phyloP scores from a whole-genome alignment of 2,329 filamentous ascomycete genomes.

The Xylariaceae sp. region DNA sequence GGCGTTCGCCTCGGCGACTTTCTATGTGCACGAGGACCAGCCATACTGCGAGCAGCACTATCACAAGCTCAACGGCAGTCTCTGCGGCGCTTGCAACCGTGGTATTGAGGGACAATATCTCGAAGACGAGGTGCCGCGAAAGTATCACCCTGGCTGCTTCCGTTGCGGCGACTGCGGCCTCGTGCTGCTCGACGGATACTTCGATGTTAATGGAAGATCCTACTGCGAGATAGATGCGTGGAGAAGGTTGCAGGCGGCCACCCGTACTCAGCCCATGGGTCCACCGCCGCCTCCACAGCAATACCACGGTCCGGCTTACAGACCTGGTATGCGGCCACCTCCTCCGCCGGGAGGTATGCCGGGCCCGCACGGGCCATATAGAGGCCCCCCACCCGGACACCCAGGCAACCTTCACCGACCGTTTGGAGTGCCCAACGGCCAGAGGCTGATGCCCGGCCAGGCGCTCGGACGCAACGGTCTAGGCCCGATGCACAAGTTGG shows the following conservation, averaged over 20 bases:
- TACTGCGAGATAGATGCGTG: conserved; percentile 88
- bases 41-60: conserved; percentile 93
- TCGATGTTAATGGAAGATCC: conserved; percentile 72
- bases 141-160: conserved; percentile 86
- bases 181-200: conserved; percentile 78
- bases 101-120: conserved; percentile 94
- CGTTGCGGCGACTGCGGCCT: conserved; percentile 72
- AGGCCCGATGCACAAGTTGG: conserved; percentile 45
- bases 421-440: conserved; percentile 33
- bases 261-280: conserved; percentile 30
- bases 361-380: conserved; percentile 24
- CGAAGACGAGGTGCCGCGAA: conserved; percentile 70
- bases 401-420: conserved; percentile 29
- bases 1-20: conserved; percentile 80
- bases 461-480: conserved; percentile 32
- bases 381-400: conserved; percentile 25
- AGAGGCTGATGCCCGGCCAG: conserved; percentile 35
- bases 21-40: conserved; percentile 82
- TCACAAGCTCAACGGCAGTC: conserved; percentile 80
- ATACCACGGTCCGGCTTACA: conserved; percentile 6
- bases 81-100: conserved; percentile 71
- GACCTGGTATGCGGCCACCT: conserved; percentile 15
- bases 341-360: conserved; percentile 18
- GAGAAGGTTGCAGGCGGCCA: conserved; percentile 43
- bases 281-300: conserved; percentile 14